Evolutionary conservation across 1,139 yeast species (phyloP), one percentile per base, ranked within the genome.

Genomic region (Taiozyma sp.): DNA sequence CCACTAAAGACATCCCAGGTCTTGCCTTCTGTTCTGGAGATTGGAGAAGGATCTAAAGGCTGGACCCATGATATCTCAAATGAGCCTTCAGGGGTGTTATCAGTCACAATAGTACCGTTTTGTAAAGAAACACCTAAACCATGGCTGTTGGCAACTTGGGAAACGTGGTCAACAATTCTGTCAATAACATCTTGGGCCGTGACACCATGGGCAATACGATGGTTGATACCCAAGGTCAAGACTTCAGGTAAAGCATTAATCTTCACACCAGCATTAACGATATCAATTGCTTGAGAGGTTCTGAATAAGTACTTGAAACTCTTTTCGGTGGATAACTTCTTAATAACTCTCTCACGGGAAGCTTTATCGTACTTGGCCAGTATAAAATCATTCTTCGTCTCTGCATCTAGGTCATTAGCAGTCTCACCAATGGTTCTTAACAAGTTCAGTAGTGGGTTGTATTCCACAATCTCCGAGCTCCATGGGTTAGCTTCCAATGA

Each of bases 161-260:
- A 52, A 22, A 79, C 70, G 46, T 72, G 68, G 2, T 59, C 56
- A n/a, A 72, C 54, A 26, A 79, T 64, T 50, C 74, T 73, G 9
- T 70, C 65, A 30, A 70, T 58, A 4, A 80, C 73, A 9, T 69
- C 69, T 2, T 67, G 67, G 2, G 77, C 73, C 10, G 74, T 58
- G 39, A 77, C 75, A 53, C 79, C 85, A 21, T 79, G 67, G 6
- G 81, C 77, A 50, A 83, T 74, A 55, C 90, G 72, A 56, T 81
- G 81, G 65, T 85, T 83, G 43, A 85, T 73, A 47, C 74, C 64
- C 16, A 81, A 67, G 5, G 74, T 70, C 13, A 76, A 86, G 56
- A 72, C 74, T 61, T 85, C 91, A 0, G 93, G 93, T 47, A 85
- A 69, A 0, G 90, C 88, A 62, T 85, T 85, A 35, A 81, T 70